Base-by-base conservation (phyloP, 2,329 filamentous ascomycete genomes). In the Trichoderma oligosporum region DNA sequence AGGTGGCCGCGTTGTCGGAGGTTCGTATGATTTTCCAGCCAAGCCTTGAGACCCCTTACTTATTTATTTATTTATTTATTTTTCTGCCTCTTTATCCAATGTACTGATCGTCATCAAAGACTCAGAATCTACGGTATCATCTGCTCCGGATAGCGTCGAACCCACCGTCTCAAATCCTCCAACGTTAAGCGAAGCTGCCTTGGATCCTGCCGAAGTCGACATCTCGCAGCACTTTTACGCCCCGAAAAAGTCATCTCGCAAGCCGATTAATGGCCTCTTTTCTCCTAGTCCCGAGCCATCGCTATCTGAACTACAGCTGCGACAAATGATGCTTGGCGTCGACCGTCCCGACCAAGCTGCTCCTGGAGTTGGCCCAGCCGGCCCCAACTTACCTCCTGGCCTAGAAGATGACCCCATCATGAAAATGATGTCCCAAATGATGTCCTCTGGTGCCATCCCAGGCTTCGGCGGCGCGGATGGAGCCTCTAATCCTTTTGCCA, bases 351-450 rank as follows among this genome's bases (percentile, higher is more conserved):
- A 65, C 66, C 18, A 62, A 65, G 60, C 51, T 20, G 67, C 56
- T 14, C 29, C 20, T 14, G 36, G 48, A 59, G 78, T 83, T 61
- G 33, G 18, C 14, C 4, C 64, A 71, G 38, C 65, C 67, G 16
- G 61, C 63, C 60, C 48, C n/a, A 67, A 51, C 20, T 59, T 62
- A 4, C 64, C 61, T 5, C 63, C 60, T 24, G 60, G 60, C 59
- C 58, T 62, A 63, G 55, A 69, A 63, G 66, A 72, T 38, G 72
- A 72, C 63, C 72, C 64, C 64, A 72, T 73, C 58, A 73, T 88
- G 78, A 81, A 83, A 70, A 86, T 92, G 82, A 79, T 93, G 71
- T 82, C 87, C 66, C 86, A 91, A 71, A 83, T 91, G 78, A 82
- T 89, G 76, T 18, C 46, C 27, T 38, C 5, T 1, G 58, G 58